Evolutionary conservation across 2,329 filamentous ascomycete genomes (phyloP), one percentile per base, ranked within the genome.

Genomic region (Pseudogymnoascus sp.): DNA sequence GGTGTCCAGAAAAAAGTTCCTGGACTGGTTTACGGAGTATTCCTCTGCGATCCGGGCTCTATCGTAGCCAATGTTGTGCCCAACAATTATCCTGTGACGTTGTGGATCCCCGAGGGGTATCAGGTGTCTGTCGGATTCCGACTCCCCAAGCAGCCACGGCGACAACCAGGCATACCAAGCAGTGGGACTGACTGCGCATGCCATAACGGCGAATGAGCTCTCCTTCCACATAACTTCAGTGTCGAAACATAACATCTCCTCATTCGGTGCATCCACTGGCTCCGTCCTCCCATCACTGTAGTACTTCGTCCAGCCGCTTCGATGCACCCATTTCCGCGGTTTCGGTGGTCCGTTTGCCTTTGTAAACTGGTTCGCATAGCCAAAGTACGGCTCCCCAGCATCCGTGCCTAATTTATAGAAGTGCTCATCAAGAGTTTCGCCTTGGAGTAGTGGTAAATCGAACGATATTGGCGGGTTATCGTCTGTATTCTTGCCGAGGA

Each of bases 151-250:
- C 37, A 99, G 78, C 93, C 93, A 99, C 0, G 95, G 95, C 11
- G 95, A 99, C 62, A 99, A 76, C 95, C 95, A 99, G 0, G 89
- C 91, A 77, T 99, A 99, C 96, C 96, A 99, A 31, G 92, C 88
- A 2, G 87, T 93, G 0, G 91, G 88, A 69, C 92, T 92, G 16
- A 88, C 90, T 12, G 96, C 95, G 73, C 93, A 97, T 21, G 96
- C 95, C 91, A 99, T 97, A 64, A 96, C 91, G 0, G 96, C 92
- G 75, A 91, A 99, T 0, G 89, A 88, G 68, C 88, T 93, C 72
- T 95, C 86, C 73, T 96, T 96, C 84, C 89, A 99, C 88, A 99
- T 88, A 56, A 97, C 93, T 76, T 99, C 95, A 0, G 93, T 96
- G 76, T 99, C 95, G 70, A 99, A 99, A 38, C 89, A 93, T 62